Conservation (phyloP, 139 green algal species). For the Volvox reticuliferus region DNA sequence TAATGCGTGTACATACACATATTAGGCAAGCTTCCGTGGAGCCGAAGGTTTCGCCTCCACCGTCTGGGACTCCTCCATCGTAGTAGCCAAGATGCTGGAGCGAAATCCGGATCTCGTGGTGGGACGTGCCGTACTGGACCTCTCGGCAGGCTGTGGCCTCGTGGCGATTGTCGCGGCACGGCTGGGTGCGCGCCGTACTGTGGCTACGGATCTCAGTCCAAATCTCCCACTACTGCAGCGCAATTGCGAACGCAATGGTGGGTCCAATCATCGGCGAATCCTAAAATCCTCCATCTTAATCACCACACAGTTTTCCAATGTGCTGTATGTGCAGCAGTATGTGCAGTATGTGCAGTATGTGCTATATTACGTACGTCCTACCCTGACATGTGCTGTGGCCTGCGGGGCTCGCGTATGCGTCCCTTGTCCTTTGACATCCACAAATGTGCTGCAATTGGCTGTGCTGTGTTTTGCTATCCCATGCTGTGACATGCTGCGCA, state of each 20-base stretch:
- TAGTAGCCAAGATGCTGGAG: slow-evolving; percentile 74
- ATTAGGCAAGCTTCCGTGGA: slow-evolving; percentile 22
- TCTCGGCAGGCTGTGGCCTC: slow-evolving; percentile 77
- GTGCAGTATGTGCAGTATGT: too few relatives aligned
- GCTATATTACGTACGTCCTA: too few relatives aligned
- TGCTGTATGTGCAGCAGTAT: too few relatives aligned
- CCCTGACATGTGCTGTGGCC: too few relatives aligned
- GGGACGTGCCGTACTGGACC: slow-evolving; percentile 66
- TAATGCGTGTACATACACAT: not conserved
- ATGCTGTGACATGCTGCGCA: not conserved
- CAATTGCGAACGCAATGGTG: slow-evolving; percentile 72
- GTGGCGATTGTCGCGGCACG: slow-evolving; percentile 54
- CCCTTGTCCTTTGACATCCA: too few relatives aligned
- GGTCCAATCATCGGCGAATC: not conserved
- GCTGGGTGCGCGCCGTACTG: slow-evolving; percentile 37
- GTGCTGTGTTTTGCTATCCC: too few relatives aligned
- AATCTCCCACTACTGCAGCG: slow-evolving; percentile 73
- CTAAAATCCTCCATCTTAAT: too few relatives aligned
- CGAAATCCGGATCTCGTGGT: not conserved
- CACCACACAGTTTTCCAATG: too few relatives aligned
- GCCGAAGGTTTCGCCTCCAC: slow-evolving; percentile 78
- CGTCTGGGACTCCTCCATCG: slow-evolving; percentile 83
- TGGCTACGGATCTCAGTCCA: slow-evolving; percentile 70
- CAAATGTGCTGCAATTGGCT: too few relatives aligned
- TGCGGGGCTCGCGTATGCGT: too few relatives aligned